phyloP scores from a whole-genome alignment of 177 flowering plant species.

The Vitis hybrid region DNA sequence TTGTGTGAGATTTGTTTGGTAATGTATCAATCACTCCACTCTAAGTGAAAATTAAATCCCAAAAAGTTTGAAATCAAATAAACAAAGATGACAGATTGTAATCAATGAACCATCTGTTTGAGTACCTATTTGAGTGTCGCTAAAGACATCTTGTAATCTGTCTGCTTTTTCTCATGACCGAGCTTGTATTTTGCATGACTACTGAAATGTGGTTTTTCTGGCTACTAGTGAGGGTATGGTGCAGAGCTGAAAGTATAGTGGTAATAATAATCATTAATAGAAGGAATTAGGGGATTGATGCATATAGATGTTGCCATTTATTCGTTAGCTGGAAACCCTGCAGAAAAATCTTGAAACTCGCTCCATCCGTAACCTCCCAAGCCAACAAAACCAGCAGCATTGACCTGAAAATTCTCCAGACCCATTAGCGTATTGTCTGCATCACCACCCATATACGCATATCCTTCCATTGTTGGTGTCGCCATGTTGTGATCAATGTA shows the following conservation, averaged over 20 bases:
- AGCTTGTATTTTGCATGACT: background rate
- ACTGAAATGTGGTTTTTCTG: background rate
- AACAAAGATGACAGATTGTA: too few species aligned
- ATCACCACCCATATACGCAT: background rate
- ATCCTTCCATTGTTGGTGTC: background rate
- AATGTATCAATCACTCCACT: too few species aligned
- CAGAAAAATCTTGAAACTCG: constrained; percentile 1
- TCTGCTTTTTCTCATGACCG: background rate
- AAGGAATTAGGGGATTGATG: background rate
- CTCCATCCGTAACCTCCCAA: constrained; percentile 1
- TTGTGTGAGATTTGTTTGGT: too few species aligned
- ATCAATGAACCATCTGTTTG: too few species aligned
- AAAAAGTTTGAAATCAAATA: too few species aligned
- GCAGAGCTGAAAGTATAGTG: background rate
- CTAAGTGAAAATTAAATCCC: too few species aligned
- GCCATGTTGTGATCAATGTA: constrained; percentile 1
- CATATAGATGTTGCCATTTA: constrained; percentile 6
- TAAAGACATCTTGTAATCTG: background rate
- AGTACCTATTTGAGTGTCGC: too few species aligned
- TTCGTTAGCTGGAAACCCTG: constrained; percentile 1
- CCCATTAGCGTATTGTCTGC: background rate
- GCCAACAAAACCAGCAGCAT: constrained; percentile 9
- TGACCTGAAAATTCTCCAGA: background rate
- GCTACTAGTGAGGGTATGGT: background rate
- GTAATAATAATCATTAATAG: background rate